Evolutionary conservation across 2,329 filamentous ascomycete species (phyloP), one percentile per base, ranked within the genome.

Genomic region (Metarhizium robertsii): DNA sequence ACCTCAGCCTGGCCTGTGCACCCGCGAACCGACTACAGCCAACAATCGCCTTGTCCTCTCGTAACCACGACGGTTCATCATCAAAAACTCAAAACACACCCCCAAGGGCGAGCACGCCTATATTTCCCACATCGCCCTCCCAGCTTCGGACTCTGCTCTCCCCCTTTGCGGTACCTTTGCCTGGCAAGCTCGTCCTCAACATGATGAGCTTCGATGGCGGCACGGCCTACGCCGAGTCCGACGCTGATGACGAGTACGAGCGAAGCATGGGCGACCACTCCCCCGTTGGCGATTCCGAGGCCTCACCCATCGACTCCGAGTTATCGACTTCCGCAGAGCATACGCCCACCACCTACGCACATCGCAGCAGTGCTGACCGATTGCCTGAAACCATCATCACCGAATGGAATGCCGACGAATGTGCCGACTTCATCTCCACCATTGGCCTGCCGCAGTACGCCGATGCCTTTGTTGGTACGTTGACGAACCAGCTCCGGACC

Each of bases 221-320:
- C 66, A 85, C 83, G 61, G 82, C 84, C 58, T 91, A 90, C 71
- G 84, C 88, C 69, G 88, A 90, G 73, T 90, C 84, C 61, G 88
- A 90, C 67, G 87, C 86, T 64, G 88, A 90, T 72, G 88, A 92
- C 72, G 88, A 92, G 75, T 90, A 90, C 69, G 87, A 92, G 78
- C 79, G 86, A 67, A 85, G 84, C 69, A 77, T 86, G 62, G 79
- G 81, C 65, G 81, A 84, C 66, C 83, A 80, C 69, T 87, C 85
- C 6, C 87, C 85, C 57, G 80, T 83, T 61, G 78, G 84, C 59
- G 85, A 88, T 67, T 86, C 82, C 63, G 86, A 89, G 67, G 75
- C 77, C 59, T 87, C 84, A 46, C 84, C 84, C 57, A 87, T 85
- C 65, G 85, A 87, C 64, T 89, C 85, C 13, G 87, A 89, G 61